These are phyloP conservation scores for Globisporangium spiculum DNA, from an alignment of 352 stramenopile genomes.

Conservation along the genomic window DNA sequence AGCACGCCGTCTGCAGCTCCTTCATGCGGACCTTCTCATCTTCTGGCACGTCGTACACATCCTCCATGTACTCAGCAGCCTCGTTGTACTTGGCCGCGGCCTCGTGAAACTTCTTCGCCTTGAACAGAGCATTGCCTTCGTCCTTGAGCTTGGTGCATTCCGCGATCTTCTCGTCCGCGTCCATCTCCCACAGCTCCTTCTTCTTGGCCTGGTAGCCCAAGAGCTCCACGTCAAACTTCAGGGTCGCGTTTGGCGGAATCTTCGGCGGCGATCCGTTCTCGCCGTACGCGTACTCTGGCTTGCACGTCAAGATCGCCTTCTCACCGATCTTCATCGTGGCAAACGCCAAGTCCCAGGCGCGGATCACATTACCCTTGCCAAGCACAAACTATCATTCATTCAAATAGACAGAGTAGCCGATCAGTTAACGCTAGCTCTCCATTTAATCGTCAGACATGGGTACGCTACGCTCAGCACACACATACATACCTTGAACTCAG, in stretches of 20 bases:
- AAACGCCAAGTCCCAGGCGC: conserved; percentile 86
- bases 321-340: conserved; percentile 96
- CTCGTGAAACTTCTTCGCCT: conserved; percentile 82
- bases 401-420: not conserved
- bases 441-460: not conserved
- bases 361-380: conserved; percentile 88
- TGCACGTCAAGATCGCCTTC: conserved; percentile 91
- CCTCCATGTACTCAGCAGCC: conserved; percentile 80
- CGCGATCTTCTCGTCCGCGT: conserved; percentile 75
- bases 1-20: conserved; percentile 86
- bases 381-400: conserved; percentile 59
- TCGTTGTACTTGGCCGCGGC: conserved; percentile 85
- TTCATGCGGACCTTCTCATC: conserved; percentile 86
- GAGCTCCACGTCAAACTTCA: conserved; percentile 97
- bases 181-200: conserved; percentile 94
- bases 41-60: conserved; percentile 85
- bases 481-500: conserved; percentile 74
- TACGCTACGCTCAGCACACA: not conserved
- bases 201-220: conserved; percentile 93
- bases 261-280: conserved; percentile 88
- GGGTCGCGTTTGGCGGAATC: conserved; percentile 92
- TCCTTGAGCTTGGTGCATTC: conserved; percentile 88
- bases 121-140: conserved; percentile 92
- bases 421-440: not conserved
- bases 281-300: conserved; percentile 94